Base-by-base conservation (phyloP, 331 rosid genomes). In the Spiraea crenata region DNA sequence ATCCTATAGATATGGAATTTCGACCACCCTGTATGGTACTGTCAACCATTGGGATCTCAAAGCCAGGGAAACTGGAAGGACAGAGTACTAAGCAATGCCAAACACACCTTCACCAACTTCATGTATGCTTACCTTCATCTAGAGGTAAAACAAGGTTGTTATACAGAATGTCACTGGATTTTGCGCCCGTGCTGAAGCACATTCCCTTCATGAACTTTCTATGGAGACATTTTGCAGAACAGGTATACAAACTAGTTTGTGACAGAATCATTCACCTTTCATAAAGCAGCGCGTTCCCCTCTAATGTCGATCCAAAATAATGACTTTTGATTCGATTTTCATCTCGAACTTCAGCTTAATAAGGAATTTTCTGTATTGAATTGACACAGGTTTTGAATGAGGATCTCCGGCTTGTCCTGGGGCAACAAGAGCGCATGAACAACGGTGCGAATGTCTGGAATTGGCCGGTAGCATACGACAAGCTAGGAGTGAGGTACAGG, bases 1-100 rank as follows among this genome's bases (percentile, higher is more conserved):
- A 95, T 77, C 98, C 98, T 0, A 95, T 95, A 34, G 99, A 95
- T 71, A 95, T 95, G 98, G 99, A 95, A 81, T 95, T 95, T 75
- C 89, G 82, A 61, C 99, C 99, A 5, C 96, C 99, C 72, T 95
- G 99, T 82, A 88, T 91, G 93, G 99, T 95, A 4, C 84, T 91
- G 40, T 95, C 99, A 14, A 95, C 98, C 62, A 91, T 95, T 19
- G 99, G 99, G 73, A 95, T 95, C 78, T 95, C 99, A 57, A 88
- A 95, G 69, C 99, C 99, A 4, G 99, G 99, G 16, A 89, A 89
- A 76, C 86, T 95, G 9, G 86, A 89, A 75, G 99, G 99, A 35
- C 92, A 91, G 84, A 91, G 52, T 68, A 83, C 93, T 25, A 54
- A 77, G 14, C 88, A 95, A 65, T 95, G 99, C 44, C 69, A 85